These are phyloP conservation scores for Trichoderma hamatum DNA, from an alignment of 2,329 filamentous ascomycete species.

Conservation along the genomic window DNA sequence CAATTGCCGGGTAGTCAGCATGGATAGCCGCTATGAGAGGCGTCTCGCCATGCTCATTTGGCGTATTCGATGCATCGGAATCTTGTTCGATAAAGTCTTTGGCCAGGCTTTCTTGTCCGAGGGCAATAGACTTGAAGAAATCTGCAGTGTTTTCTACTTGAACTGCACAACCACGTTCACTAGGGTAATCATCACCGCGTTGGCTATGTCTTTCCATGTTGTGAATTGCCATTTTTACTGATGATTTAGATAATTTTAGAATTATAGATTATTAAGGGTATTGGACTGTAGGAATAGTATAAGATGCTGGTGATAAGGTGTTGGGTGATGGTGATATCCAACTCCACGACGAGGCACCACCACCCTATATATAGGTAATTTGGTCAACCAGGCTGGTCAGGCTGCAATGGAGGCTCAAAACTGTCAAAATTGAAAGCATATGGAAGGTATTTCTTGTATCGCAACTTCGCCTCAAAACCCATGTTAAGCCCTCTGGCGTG, in stretches of 20 bases:
- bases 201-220: background rate
- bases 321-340: too few species aligned
- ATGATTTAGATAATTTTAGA: background rate
- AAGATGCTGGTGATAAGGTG: background rate
- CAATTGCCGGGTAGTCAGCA: constrained; percentile 5
- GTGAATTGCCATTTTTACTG: background rate
- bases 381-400: background rate
- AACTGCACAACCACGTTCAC: too few species aligned
- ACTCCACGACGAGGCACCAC: too few species aligned
- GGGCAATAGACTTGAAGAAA: constrained; percentile 9
- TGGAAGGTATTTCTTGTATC: background rate
- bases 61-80: background rate
- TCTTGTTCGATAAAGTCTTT: background rate
- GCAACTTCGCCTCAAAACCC: background rate
- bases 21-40: constrained; percentile 16
- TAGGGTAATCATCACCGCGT: background rate
- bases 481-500: background rate
- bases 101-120: background rate
- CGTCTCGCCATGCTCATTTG: constrained; percentile 8
- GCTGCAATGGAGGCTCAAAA: background rate
- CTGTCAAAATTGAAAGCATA: background rate
- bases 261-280: background rate
- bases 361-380: background rate
- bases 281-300: background rate
- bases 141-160: background rate